These are phyloP conservation scores for Draba incana DNA, from an alignment of 345 rosid species.

Conservation along the genomic window DNA sequence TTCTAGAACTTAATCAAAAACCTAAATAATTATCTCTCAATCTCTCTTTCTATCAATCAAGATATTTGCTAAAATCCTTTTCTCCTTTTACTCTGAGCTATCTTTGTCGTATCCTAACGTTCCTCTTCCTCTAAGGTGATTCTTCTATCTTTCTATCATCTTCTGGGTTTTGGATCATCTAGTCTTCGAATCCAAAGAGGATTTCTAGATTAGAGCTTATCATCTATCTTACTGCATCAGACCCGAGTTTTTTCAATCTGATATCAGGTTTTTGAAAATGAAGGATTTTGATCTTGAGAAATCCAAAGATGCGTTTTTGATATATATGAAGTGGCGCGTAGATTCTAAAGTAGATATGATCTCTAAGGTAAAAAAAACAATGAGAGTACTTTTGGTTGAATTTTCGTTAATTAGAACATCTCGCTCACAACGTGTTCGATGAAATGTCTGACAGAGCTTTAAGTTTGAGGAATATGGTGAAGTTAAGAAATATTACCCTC, in stretches of 20 bases:
- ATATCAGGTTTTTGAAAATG: slow-evolving; percentile 34
- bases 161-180: too few species aligned
- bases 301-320: slow-evolving; percentile 29
- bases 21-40: too few species aligned
- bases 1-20: too few species aligned
- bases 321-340: slow-evolving; percentile 20
- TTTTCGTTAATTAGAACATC: background rate
- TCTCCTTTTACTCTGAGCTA: too few species aligned
- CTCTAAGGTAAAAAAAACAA: slow-evolving; percentile 6
- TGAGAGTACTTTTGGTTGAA: background rate
- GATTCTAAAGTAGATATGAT: slow-evolving; percentile 32
- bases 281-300: slow-evolving; percentile 34
- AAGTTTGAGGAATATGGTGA: slow-evolving; percentile 79
- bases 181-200: too few species aligned
- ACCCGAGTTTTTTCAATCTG: background rate
- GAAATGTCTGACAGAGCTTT: slow-evolving; percentile 58
- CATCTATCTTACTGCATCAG: too few species aligned
- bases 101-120: too few species aligned
- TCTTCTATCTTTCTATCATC: too few species aligned
- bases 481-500: slow-evolving; percentile 79
- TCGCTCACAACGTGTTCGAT: slow-evolving; percentile 17
- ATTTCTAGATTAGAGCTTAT: too few species aligned
- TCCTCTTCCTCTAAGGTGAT: too few species aligned
- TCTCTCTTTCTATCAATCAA: too few species aligned
- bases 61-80: too few species aligned